Evolutionary conservation across 106 monocot genomes (phyloP).

Genomic region (Vanilla planifolia): DNA sequence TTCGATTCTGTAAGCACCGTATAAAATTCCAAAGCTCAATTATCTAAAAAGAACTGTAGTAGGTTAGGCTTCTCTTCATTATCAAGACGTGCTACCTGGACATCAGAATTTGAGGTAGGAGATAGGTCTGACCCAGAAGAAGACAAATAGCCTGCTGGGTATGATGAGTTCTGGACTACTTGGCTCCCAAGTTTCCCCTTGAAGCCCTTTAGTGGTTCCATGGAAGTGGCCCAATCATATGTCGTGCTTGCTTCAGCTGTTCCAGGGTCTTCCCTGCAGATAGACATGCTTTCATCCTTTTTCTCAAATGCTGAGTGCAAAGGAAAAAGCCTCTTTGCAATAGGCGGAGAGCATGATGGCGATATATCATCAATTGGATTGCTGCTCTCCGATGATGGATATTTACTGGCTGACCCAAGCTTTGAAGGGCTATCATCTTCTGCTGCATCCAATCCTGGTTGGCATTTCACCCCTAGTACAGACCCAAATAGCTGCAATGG

Average conservation of each 20-base stretch:
- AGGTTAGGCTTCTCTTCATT: no score
- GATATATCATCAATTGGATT: conserved; percentile 89
- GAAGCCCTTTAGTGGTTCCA: conserved; percentile 42
- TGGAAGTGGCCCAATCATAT: conserved; percentile 25
- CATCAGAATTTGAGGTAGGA: conserved; percentile 82
- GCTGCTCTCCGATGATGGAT: conserved; percentile 86
- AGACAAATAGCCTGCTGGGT: conserved; percentile 28
- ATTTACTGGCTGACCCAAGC: conserved; percentile 50
- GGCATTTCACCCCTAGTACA: no score
- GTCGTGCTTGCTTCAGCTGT: conserved; percentile 47
- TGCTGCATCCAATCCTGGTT: no score
- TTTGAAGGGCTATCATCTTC: conserved; percentile 68
- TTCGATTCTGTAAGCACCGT: conserved; percentile 58
- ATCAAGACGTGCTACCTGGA: conserved; percentile 44
- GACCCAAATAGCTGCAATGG: conserved; percentile 67
- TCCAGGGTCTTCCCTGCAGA: conserved; percentile 33
- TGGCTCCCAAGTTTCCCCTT: conserved; percentile 10
- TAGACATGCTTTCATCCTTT: conserved; percentile 16
- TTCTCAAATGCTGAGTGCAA: conserved; percentile 32
- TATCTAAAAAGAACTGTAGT: no score
- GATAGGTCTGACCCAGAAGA: conserved; percentile 92
- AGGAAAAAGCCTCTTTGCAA: conserved; percentile 69
- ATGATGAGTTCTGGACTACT: conserved; percentile 9
- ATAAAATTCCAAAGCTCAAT: not conserved
- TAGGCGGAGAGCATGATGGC: conserved; percentile 84